Evolutionary conservation across 2,329 filamentous ascomycete species (phyloP), one percentile per base, ranked within the genome.

Genomic region (Colletotrichum sp.): DNA sequence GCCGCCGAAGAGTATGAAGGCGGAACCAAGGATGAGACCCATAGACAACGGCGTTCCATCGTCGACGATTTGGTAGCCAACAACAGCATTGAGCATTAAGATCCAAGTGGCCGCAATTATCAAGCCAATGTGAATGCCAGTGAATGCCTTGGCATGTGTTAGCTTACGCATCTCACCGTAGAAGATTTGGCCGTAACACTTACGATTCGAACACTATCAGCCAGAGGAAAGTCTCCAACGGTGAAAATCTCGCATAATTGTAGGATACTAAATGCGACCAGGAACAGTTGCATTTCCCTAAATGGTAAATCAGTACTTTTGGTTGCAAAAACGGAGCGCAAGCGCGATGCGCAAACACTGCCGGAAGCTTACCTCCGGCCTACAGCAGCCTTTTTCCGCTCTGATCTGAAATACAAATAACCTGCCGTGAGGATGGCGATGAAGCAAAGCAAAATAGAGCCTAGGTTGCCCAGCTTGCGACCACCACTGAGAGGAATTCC

Each of bases 211-310:
- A 95, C 94, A 66, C 87, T 91, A 69, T 89, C 87, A 79, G 91
- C 88, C 24, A 98, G 87, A 4, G 96, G 96, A 81, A 99, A 96
- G 34, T 93, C 95, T 79, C 97, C 97, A 44, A 99, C 93, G 1
- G 96, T 96, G 87, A 99, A 98, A 81, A 99, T 98, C 85, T 99
- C 97, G 86, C 96, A 98, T 81, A 99, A 95, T 81, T 95, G 93
- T 77, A 99, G 93, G 75, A 99, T 86, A 73, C 98, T 94, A 84
- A 95, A 99, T 67, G 94, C 93, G 57, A 95, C 78, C 67, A 99
- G 91, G 87, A 99, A 99, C 39, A 98, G 82, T 89, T 99, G 97
- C 92, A 99, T 99, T 86, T 99, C 97, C 85, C 97, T 98, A 82
- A 60, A 26, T 6, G 32, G 72, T 12, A 66, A 16, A 70, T 77